phyloP scores from a whole-genome alignment of 805 yeast genomes.

The Ogataea trehaloabstinens region DNA sequence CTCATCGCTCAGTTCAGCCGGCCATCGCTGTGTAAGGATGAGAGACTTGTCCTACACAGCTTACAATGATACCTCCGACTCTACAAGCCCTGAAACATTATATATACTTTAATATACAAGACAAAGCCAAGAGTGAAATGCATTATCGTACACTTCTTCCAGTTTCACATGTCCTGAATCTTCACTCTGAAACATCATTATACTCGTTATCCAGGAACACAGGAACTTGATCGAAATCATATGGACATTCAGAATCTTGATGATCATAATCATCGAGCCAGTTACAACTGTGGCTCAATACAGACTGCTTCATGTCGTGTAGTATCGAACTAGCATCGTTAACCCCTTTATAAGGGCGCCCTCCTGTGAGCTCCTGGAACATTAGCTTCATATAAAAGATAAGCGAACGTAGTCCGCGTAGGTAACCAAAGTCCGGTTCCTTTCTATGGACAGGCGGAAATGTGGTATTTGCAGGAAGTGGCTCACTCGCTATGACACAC shows the following conservation, averaged over 20 bases:
- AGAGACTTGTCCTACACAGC: too few species aligned
- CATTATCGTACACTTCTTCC: background rate
- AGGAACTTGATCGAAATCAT: conserved; percentile 24
- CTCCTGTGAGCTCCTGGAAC: conserved; percentile 53
- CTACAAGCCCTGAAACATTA: conserved; percentile 25
- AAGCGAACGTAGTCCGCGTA: conserved; percentile 77
- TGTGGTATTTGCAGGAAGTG: conserved; percentile 40
- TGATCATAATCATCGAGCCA: conserved; percentile 38
- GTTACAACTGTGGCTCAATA: conserved; percentile 21
- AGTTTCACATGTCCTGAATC: conserved; percentile 3
- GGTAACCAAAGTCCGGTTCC: conserved; percentile 75
- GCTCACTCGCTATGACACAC: conserved; percentile 68
- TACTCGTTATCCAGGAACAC: conserved; percentile 20
- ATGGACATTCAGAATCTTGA: conserved; percentile 22
- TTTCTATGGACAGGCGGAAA: conserved; percentile 72
- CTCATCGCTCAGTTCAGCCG: conserved; percentile 24
- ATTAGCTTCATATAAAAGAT: conserved; percentile 62
- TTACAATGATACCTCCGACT: conserved; percentile 16
- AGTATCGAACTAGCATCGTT: conserved; percentile 19
- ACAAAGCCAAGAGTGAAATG: background rate
- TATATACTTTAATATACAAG: background rate
- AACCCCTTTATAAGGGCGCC: conserved; percentile 19
- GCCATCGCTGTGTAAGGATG: too few species aligned
- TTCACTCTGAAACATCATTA: conserved; percentile 30
- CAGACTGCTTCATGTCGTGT: conserved; percentile 16